These are phyloP conservation scores for Ettlia oleoabundans DNA, from an alignment of 139 green algal species.

Conservation along the genomic window DNA sequence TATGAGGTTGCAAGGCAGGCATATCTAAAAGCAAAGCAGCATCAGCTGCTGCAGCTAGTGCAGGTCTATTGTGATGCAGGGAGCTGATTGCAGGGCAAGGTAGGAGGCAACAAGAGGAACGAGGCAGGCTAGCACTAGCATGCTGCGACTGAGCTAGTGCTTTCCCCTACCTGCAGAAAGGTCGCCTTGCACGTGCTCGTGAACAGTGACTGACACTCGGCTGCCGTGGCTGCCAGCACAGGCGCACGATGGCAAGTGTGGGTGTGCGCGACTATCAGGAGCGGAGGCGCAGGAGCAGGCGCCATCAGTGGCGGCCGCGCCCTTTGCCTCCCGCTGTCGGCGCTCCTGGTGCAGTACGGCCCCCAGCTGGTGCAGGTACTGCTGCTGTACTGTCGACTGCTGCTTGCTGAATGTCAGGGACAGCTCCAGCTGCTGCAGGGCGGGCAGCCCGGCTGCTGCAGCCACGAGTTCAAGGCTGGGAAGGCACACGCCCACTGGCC, in stretches of 20 bases:
- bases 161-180: slow-evolving; percentile 4
- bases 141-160: background rate
- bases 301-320: background rate
- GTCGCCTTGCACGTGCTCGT: slow-evolving; percentile 23
- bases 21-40: no score
- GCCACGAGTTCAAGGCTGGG: slow-evolving; percentile 2
- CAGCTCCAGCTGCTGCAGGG: slow-evolving; percentile 17
- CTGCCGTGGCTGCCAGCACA: background rate
- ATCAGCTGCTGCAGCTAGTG: no score
- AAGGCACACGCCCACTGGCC: background rate
- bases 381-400: background rate
- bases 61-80: no score
- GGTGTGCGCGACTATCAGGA: no score
- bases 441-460: background rate
- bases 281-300: background rate
- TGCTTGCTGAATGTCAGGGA: slow-evolving; percentile 8
- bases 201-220: slow-evolving; percentile 7
- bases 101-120: no score
- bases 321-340: background rate
- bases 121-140: background rate
- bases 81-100: no score
- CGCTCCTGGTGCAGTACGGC: slow-evolving; percentile 17
- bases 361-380: slow-evolving; percentile 19
- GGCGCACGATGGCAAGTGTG: no score
- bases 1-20: no score